Percentiles rank a stretch among this genome's conserved stretches.
These are phyloP conservation scores for Penicillium daleae DNA, from an alignment of 495 filamentous ascomycete genomes.

Conservation along the genomic window DNA sequence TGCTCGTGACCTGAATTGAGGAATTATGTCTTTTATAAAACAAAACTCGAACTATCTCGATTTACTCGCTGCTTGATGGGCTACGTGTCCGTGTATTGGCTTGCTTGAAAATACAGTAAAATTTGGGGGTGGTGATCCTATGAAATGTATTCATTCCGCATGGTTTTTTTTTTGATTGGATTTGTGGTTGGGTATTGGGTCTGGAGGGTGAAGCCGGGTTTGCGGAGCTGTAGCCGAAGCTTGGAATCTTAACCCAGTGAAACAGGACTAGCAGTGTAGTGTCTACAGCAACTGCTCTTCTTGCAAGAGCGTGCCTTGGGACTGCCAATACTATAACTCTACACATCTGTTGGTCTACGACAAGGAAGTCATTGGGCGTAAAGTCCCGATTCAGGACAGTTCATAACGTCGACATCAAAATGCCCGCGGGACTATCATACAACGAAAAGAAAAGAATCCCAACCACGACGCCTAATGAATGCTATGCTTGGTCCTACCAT, in stretches of 20 bases:
- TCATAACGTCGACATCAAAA: slow-evolving; percentile 26
- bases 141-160: slow-evolving; percentile 31
- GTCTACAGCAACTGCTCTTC: background rate
- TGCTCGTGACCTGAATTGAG: background rate
- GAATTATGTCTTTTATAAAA: background rate
- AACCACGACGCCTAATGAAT: slow-evolving; percentile 19
- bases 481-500: slow-evolving; percentile 5
- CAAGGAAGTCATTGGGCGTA: background rate
- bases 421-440: slow-evolving; percentile 27
- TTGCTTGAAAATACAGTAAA: background rate
- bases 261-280: background rate
- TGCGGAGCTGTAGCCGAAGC: background rate
- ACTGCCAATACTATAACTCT: background rate
- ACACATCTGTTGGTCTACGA: background rate
- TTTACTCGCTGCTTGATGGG: too few species aligned
- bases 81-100: background rate
- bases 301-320: background rate
- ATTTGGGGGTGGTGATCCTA: slow-evolving; percentile 24
- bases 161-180: too few species aligned
- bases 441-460: slow-evolving; percentile 11
- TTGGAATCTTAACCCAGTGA: background rate
- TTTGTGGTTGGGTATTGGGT: too few species aligned
- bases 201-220: background rate
- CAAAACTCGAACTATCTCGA: background rate
- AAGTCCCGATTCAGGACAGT: slow-evolving; percentile 14